A percentile compares a stretch with the other conserved stretches of the same genome.
Evolutionary conservation across 441 rosid genomes (phyloP).

Genomic region (Pelargonium cotyledonis): DNA sequence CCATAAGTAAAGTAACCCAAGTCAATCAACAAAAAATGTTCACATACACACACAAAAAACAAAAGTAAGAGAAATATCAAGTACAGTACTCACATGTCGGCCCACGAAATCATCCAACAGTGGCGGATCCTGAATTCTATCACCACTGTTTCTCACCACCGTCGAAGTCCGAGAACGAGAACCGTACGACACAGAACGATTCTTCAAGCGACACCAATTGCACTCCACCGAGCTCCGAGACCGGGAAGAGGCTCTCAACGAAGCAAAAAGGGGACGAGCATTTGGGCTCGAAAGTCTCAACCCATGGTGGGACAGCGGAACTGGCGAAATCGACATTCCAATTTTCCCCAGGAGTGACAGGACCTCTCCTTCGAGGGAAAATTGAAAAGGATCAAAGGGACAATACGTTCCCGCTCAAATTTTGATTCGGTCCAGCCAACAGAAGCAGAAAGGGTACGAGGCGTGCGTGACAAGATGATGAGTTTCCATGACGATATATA

Average conservation of each 20-base stretch:
- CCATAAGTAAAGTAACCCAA: too few species aligned
- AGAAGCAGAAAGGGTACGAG: neutral
- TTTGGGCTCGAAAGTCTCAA: conserved; percentile 13
- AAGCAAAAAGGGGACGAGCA: conserved; percentile 18
- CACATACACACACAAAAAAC: too few species aligned
- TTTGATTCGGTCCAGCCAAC: neutral
- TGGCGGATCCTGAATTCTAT: too few species aligned
- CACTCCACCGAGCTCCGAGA: conserved; percentile 24
- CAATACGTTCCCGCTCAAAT: too few species aligned
- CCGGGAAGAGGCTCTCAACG: conserved; percentile 14
- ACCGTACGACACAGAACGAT: conserved; percentile 19
- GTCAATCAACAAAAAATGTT: too few species aligned
- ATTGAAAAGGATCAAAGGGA: too few species aligned
- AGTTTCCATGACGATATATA: neutral
- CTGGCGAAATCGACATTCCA: conserved; percentile 37
- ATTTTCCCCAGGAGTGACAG: neutral
- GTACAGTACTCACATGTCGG: too few species aligned
- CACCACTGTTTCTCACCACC: conserved; percentile 16
- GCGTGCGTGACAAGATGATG: neutral
- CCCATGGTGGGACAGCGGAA: conserved; percentile 21
- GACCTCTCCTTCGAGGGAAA: neutral
- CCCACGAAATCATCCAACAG: too few species aligned
- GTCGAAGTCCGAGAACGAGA: conserved; percentile 24
- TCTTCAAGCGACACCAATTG: conserved; percentile 20
- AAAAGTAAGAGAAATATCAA: too few species aligned